A percentile compares a stretch with the other conserved stretches of the same genome.
Evolutionary conservation across 768 basidiomycete species (phyloP).

Genomic region (Termitomyces sp.): DNA sequence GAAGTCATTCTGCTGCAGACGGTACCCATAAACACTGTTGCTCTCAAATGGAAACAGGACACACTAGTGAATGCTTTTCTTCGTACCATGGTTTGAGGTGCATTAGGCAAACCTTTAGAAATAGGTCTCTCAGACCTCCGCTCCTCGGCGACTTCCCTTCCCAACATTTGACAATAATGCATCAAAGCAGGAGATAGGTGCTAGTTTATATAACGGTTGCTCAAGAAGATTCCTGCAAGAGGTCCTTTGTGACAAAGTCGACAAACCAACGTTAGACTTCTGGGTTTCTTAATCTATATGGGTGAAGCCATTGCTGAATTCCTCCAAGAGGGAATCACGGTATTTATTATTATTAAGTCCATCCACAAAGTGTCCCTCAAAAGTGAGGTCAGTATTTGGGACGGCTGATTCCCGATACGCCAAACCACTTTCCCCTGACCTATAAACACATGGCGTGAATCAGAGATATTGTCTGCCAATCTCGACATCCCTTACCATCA

Average conservation of each 20-base stretch:
- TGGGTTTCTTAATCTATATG: neutral
- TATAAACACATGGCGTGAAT: conserved; percentile 13
- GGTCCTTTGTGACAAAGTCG: neutral
- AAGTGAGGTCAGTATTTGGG: conserved; percentile 20
- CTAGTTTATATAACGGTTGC: too few species aligned
- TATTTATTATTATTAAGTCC: neutral
- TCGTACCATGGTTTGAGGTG: too few species aligned
- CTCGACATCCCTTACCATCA: conserved; percentile 43
- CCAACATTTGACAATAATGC: too few species aligned
- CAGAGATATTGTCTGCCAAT: conserved; percentile 1
- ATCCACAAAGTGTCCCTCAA: neutral
- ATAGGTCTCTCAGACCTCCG: too few species aligned
- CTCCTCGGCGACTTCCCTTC: too few species aligned
- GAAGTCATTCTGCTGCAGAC: too few species aligned
- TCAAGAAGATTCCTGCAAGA: too few species aligned
- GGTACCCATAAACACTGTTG: too few species aligned
- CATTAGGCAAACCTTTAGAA: neutral
- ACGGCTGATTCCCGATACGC: conserved; percentile 26
- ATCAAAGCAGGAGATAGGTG: too few species aligned
- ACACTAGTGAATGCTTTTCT: neutral
- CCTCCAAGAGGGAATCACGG: neutral
- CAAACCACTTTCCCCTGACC: conserved; percentile 44
- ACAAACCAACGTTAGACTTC: neutral
- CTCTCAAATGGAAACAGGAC: neutral
- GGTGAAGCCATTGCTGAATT: neutral